Percentiles rank a stretch among this genome's conserved stretches.
Conservation (phyloP, 2,329 filamentous ascomycete species). For the Aspergillus quadricinctus region DNA sequence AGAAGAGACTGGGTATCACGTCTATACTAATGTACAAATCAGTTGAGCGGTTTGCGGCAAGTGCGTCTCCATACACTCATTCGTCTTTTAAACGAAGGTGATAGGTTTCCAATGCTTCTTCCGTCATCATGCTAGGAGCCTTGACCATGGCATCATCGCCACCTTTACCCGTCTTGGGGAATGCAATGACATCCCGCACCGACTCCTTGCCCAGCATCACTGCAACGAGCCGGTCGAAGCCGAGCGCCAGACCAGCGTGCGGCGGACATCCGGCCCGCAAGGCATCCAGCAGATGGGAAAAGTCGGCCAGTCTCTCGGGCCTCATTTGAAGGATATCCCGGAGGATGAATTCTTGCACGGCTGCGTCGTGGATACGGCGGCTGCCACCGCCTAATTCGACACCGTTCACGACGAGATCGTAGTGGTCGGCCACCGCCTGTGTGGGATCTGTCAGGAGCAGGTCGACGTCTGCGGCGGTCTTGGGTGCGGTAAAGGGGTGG, state of each 20-base stretch:
- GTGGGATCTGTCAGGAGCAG: constrained; percentile 69
- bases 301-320: constrained; percentile 68
- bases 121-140: constrained; percentile 66
- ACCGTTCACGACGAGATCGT: constrained; percentile 93
- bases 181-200: constrained; percentile 90
- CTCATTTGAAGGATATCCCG: constrained; percentile 77
- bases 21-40: constrained; percentile 7
- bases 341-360: constrained; percentile 81
- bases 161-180: constrained; percentile 88
- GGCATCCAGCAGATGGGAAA: constrained; percentile 78
- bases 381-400: constrained; percentile 91
- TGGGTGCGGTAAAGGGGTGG: constrained; percentile 91
- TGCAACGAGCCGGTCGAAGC: constrained; percentile 82
- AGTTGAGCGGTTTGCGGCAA: background rate
- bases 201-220: constrained; percentile 72
- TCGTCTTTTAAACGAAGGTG: constrained; percentile 44
- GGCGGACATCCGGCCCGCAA: constrained; percentile 84
- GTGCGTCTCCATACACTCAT: background rate
- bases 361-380: constrained; percentile 80
- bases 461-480: constrained; percentile 66
- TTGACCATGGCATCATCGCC: constrained; percentile 81
- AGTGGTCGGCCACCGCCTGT: constrained; percentile 75
- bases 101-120: constrained; percentile 57
- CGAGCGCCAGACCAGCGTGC: constrained; percentile 87
- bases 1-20: constrained; percentile 12